These are phyloP conservation scores for Davidsoniella neocaledoniae DNA, from an alignment of 2,329 filamentous ascomycete species.

Conservation along the genomic window DNA sequence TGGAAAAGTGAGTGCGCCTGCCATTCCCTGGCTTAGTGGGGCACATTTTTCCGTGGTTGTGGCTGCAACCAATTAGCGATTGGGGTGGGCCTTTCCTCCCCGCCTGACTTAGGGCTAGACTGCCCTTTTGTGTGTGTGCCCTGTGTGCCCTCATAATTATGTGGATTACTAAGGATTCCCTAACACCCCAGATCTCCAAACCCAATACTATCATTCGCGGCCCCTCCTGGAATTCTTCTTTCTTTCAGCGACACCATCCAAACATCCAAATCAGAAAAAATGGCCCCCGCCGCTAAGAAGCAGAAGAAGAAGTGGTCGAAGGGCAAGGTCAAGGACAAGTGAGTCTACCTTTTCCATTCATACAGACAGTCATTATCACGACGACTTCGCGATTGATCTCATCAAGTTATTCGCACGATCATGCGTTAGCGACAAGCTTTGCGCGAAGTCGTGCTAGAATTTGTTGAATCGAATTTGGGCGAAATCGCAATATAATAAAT, in stretches of 20 bases:
- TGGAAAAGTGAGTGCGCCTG: constrained; percentile 13
- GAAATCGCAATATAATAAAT: not conserved
- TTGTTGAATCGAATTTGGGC: not conserved
- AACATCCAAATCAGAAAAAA: constrained; percentile 24
- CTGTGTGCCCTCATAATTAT: constrained; percentile 13
- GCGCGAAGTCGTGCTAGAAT: too few relatives aligned
- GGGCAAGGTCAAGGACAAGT: constrained; percentile 90
- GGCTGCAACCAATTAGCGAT: constrained; percentile 21
- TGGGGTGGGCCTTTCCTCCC: constrained; percentile 18
- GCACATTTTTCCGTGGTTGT: constrained; percentile 24
- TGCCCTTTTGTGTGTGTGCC: constrained; percentile 20
- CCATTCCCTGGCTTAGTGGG: constrained; percentile 11
- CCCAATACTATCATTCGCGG: constrained; percentile 13
- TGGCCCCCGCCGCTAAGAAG: constrained; percentile 33
- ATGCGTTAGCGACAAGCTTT: too few relatives aligned
- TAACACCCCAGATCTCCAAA: constrained; percentile 10
- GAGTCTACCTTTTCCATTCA: constrained; percentile 1
- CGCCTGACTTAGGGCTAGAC: constrained; percentile 24
- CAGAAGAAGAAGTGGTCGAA: constrained; percentile 37
- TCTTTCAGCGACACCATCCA: constrained; percentile 13
- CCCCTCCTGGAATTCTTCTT: constrained; percentile 12
- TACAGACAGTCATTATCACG: not conserved
- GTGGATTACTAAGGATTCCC: constrained; percentile 10
- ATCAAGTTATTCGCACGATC: not conserved
- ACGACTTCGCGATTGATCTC: not conserved